phyloP scores from a whole-genome alignment of 1,284 basidiomycete genomes.

The Ustanciosporium gigantosporum region DNA sequence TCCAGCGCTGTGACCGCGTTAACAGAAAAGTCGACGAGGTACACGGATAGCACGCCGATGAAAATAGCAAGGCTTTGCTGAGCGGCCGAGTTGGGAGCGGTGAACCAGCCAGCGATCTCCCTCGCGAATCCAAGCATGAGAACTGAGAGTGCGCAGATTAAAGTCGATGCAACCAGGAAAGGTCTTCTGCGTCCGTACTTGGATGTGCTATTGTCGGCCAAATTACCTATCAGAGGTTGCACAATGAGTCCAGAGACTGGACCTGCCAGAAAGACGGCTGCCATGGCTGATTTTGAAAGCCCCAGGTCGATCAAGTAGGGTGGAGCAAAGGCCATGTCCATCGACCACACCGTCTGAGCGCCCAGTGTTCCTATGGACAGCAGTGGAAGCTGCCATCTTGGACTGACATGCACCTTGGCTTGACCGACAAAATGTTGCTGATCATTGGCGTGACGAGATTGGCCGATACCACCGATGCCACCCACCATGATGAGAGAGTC shows the following conservation, averaged over 20 bases:
- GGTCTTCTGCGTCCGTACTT: slow-evolving; percentile 60
- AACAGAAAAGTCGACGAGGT: slow-evolving; percentile 87
- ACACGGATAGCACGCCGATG: slow-evolving; percentile 82
- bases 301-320: slow-evolving; percentile 55
- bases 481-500: slow-evolving; percentile 21
- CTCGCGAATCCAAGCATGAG: slow-evolving; percentile 57
- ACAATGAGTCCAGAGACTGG: slow-evolving; percentile 58
- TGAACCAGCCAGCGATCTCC: slow-evolving; percentile 44
- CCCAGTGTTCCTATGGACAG: slow-evolving; percentile 51
- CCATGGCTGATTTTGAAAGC: slow-evolving; percentile 47
- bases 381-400: slow-evolving; percentile 36
- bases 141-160: slow-evolving; percentile 52
- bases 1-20: slow-evolving; percentile 87
- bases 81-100: slow-evolving; percentile 10
- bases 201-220: slow-evolving; percentile 60
- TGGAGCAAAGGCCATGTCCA: slow-evolving; percentile 56
- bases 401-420: slow-evolving; percentile 20
- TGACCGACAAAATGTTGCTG: slow-evolving; percentile 19
- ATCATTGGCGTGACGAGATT: not conserved
- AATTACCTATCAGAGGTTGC: slow-evolving; percentile 60
- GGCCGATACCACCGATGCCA: no score
- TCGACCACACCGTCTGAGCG: slow-evolving; percentile 55
- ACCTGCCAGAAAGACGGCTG: slow-evolving; percentile 53
- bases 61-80: slow-evolving; percentile 68
- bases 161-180: slow-evolving; percentile 55